Evolutionary conservation across 2,329 filamentous ascomycete species (phyloP), one percentile per base, ranked within the genome.

Genomic region (Eutypa lata): DNA sequence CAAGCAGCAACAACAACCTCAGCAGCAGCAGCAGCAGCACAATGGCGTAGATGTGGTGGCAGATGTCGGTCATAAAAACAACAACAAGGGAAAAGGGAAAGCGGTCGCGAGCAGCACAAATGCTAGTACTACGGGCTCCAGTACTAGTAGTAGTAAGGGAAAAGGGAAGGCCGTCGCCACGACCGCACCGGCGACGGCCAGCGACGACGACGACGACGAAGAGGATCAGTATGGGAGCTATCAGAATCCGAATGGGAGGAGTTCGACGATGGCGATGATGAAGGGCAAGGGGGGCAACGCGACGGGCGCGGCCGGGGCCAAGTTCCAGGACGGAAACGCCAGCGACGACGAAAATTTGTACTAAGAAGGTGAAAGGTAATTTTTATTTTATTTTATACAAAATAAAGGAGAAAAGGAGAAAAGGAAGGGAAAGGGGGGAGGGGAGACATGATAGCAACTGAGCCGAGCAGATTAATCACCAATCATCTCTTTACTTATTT

Each of bases 261-360:
- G 53, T 4, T 31, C 33, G 61, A 58, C 19, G 64, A 66, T 65
- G 53, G 71, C 63, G 24, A 58, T 16, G 65, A 67, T 48, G 10
- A 82, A 82, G 61, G 79, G 79, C 7, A 85, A 84, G 65, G 82
- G 76, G 83, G 62, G 26, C 26, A 10, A 5, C 26, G 26, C 26
- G 26, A 31, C 26, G 26, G 26, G 26, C 5, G 26, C 26, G 26
- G 81, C 74, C 2, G 70, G 76, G 16, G 76, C 75, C 54, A 70
- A 71, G 31, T 82, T 84, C 57, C 73, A 76, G 60, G 74, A 81
- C n/a, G 74, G 76, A 19, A 77, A 72, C n/a, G 79, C 74, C 18
- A 80, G 77, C 57, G 82, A 80, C 54, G 81, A 84, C 49, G 81
- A 84, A 47, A 80, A 73, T 10, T 60, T 84, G 64, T 84, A 85